These are phyloP conservation scores for Bolboschoenus planiculmis DNA, from an alignment of 176 grass and related monocot species.

Conservation along the genomic window DNA sequence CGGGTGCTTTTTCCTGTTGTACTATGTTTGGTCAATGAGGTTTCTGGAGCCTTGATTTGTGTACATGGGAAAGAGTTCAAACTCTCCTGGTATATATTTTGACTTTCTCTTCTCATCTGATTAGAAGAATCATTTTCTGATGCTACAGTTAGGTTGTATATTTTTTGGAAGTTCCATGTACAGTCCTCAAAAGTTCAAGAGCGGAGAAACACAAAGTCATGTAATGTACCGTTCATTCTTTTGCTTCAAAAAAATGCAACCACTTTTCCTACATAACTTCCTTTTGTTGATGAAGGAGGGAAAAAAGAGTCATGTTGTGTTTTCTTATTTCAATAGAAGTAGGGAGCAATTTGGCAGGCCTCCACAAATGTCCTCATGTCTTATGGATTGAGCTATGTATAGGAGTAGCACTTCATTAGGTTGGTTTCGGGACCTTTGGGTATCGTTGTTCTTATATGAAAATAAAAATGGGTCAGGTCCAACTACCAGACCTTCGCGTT, in stretches of 20 bases:
- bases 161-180: not conserved
- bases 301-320: not conserved
- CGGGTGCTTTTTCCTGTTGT: slow-evolving; percentile 49
- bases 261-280: not conserved
- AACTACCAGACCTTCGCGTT: not conserved
- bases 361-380: not conserved
- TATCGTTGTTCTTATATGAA: not conserved
- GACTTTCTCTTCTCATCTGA: not conserved
- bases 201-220: not conserved
- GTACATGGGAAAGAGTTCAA: slow-evolving; percentile 23
- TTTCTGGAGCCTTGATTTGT: slow-evolving; percentile 36
- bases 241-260: not conserved
- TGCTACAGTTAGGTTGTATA: not conserved
- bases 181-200: not conserved
- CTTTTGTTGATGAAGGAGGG: not conserved
- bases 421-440: not conserved
- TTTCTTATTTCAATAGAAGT: not conserved
- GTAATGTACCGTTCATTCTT: not conserved
- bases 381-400: not conserved
- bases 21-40: slow-evolving; percentile 42
- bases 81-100: slow-evolving; percentile 24
- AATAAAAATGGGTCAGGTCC: not conserved
- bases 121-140: not conserved
- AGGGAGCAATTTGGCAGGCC: not conserved
- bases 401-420: not conserved